Base-by-base conservation (phyloP, 2,329 filamentous ascomycete genomes). In the Drechslerella coelobrocha region DNA sequence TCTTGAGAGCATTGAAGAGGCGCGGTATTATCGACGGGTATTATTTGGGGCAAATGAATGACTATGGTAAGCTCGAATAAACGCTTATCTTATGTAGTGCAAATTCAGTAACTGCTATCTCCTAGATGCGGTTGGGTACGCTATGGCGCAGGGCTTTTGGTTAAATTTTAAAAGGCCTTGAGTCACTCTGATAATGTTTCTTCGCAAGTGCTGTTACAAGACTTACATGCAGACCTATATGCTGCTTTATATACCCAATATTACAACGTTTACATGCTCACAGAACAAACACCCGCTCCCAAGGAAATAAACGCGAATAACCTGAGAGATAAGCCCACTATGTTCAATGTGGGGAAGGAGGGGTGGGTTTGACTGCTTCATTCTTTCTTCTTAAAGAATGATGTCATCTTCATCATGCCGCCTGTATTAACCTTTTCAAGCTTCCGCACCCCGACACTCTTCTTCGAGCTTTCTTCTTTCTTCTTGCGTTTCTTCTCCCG, bases 371-470 rank as follows among this genome's bases (percentile, higher is more conserved):
- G n/a, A n/a, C n/a, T n/a, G n/a, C n/a, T 10, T 14, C 17, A 39
- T 3, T 63, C 50, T 50, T 80, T 81, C 80, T 93, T 95, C 69
- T 86, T 86, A 79, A 99, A 99, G 80, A 99, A 99, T 72, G 88
- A 85, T 77, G 90, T 96, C 85, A 99, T 85, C 82, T 97, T 99
- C 84, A 90, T 94, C 94, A 99, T 99, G 1, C 94, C 94, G 21
- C 81, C 86, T 0, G 89, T 92, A 79, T 97, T 90, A 51, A 92
- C 93, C 81, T 97, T 99, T 78, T 89, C 89, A 76, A 99, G 78
- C 51, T 92, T 85, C 77, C 87, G 88, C 0, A 97, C 86, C 0
- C 86, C 92, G 26, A 87, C 83, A 72, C 89, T 94, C 79, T 88
- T 92, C 78, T 86, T 88, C 81, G 88, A 89, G 68, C 96, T 92